Base-by-base conservation (phyloP, 352 stramenopile species). In the Phytopythium ostracodes region DNA sequence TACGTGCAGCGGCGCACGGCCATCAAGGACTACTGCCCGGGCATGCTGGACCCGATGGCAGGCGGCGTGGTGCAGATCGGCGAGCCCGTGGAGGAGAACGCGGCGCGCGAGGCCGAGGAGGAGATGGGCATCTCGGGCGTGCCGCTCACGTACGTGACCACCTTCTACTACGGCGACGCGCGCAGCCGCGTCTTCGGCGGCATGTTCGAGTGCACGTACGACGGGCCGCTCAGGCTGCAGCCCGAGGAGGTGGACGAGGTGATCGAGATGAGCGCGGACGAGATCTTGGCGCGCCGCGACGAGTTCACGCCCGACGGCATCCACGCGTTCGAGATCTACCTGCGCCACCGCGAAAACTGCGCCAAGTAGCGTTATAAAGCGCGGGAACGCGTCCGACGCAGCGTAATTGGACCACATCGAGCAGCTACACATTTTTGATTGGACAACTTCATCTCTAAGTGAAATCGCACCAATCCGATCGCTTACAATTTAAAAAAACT, bases 11-110 rank as follows among this genome's bases (percentile, higher is more conserved):
- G 81, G 0, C 84, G 88, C 50, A 95, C 85, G 35, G 85, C 89
- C 74, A 87, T 89, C 67, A 96, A 96, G 71, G 88, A 96, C 65
- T 96, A 95, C 58, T 96, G 88, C 60, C 84, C 88, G 0, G 87
- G 87, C 0, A 88, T 87, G 58, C 73, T 94, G 35, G 87, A 96
- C 56, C 82, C 86, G 9, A 88, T 93, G 79, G 77, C 87, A 2
- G 87, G 88, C 15, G 88, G 88, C 15, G 87, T 94, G 33, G 84
- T 95, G 36, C 81, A 91, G 63, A 83, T 79, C 60, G 84, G 72
- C 31, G 88, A 96, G 62, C 68, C 77, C 2, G 86, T 88, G 61
- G 74, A 84, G 8, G 67, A 82, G 29, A 94, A 82, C 55, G 87
- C 84, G 4, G 66, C 70, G 40, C 80, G 88, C 15, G 88, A 96